Evolutionary conservation across 2,329 filamentous ascomycete species (phyloP), one percentile per base, ranked within the genome.

Genomic region (Fusarium buharicum): DNA sequence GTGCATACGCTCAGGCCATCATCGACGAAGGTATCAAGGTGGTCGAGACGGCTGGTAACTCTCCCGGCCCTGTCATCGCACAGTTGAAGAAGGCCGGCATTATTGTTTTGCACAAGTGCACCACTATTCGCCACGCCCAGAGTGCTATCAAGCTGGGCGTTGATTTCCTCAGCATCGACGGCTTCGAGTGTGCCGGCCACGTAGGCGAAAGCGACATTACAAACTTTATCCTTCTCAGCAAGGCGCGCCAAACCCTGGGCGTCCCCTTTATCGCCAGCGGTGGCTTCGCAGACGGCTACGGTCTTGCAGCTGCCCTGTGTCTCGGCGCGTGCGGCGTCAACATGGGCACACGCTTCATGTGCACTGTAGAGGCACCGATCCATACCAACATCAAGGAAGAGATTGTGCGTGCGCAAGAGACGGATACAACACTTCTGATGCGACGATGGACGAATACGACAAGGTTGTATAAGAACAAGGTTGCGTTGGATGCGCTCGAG

Each of bases 331-430:
- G 92, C 75, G 95, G 95, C 62, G 89, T 98, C 79, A 99, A 99
- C 79, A 99, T 99, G 95, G 95, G 95, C 55, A 99, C 95, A 10
- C 84, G 95, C 37, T 99, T 98, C 81, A 96, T 99, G 91, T 94
- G 90, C 80, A 98, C 95, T 0, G 83, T 94, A 39, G 95, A 98
- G 78, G 89, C 93, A 14, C 95, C 95, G 1, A 91, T 99, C 64
- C 95, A 99, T 79, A 75, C 86, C 44, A 96, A 96, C 68, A 92
- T 99, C 81, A 99, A 99, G 84, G 84, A 96, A 76, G 84, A 90
- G 67, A 99, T 99, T 72, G 93, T 97, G 46, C 84, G 87, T 51
- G 91, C 93, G 1, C 84, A 92, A 63, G 95, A 99, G 82, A 93
- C 90, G 18, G 92, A 98, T 76, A 99, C 95, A 0, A 87, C 93